A percentile compares a stretch with the other conserved stretches of the same genome.
Conservation (phyloP, 495 filamentous ascomycete species). For the Neurospora sp. region DNA sequence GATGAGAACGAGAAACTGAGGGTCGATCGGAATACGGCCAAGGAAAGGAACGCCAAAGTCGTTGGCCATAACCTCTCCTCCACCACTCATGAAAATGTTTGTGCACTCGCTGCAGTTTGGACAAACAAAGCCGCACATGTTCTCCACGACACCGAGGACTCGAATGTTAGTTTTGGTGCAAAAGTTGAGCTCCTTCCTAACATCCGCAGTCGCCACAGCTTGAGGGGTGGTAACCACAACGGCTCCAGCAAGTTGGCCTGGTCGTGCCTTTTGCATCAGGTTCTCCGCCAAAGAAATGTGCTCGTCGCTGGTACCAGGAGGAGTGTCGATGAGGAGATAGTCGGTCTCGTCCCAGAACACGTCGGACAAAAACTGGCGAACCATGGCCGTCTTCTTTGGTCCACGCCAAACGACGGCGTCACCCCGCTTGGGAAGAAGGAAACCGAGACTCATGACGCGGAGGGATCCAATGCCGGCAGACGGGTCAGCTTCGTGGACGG, state of each 20-base stretch:
- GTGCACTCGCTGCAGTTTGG: constrained; percentile 90
- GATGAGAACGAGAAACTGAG: constrained; percentile 45
- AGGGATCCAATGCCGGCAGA: constrained; percentile 51
- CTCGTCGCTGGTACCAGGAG: constrained; percentile 92
- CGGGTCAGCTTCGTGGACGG: constrained; percentile 53
- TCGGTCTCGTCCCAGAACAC: constrained; percentile 84
- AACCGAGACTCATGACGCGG: constrained; percentile 86
- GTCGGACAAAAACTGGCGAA: constrained; percentile 86
- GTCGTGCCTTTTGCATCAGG: constrained; percentile 51
- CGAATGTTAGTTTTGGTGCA: constrained; percentile 76
- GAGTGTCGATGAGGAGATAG: constrained; percentile 90
- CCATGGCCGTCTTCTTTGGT: constrained; percentile 98
- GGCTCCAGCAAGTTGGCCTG: constrained; percentile 61
- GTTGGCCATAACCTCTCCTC: constrained; percentile 79
- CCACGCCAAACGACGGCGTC: constrained; percentile 96
- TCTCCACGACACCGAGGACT: constrained; percentile 86
- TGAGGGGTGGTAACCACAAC: constrained; percentile 95
- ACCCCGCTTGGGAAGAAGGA: constrained; percentile 70
- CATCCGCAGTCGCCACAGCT: constrained; percentile 85
- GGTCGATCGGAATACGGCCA: constrained; percentile 84
- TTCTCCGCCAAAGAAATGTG: constrained; percentile 92
- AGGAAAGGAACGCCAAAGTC: constrained; percentile 79
- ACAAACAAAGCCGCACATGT: constrained; percentile 96
- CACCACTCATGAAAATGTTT: constrained; percentile 83
- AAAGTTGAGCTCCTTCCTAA: constrained; percentile 94